A percentile compares a stretch with the other conserved stretches of the same genome.
Evolutionary conservation across 75 land plant genomes (phyloP).

Genomic region (Picea glauca): DNA sequence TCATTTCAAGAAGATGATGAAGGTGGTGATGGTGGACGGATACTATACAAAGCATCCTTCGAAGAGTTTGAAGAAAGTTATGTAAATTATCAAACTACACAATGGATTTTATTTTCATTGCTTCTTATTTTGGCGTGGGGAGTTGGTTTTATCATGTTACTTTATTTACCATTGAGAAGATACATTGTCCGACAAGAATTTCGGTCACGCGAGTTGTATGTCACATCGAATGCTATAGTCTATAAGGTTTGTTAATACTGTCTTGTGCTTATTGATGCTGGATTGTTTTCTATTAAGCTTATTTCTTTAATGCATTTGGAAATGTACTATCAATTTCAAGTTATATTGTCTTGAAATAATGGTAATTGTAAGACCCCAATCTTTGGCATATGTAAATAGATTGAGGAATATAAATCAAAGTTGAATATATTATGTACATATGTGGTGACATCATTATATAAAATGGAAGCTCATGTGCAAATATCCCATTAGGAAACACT

Average conservation of each 20-base stretch:
- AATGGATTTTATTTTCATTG: slow-evolving; percentile 72
- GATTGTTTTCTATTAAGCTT: not conserved
- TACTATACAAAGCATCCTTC: slow-evolving; percentile 71
- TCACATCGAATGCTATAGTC: slow-evolving; percentile 69
- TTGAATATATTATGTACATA: too few relatives aligned
- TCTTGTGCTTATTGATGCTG: not conserved
- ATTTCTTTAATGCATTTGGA: not conserved
- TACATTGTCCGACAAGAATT: slow-evolving; percentile 54
- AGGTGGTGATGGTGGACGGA: slow-evolving; percentile 31
- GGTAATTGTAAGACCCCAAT: slow-evolving; percentile 1
- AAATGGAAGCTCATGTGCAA: too few relatives aligned
- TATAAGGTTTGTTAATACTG: slow-evolving; percentile 57
- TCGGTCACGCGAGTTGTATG: slow-evolving; percentile 57
- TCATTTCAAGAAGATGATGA: slow-evolving; percentile 19
- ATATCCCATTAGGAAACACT: too few relatives aligned
- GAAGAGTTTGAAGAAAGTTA: slow-evolving; percentile 56
- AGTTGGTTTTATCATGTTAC: slow-evolving; percentile 67
- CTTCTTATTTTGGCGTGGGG: slow-evolving; percentile 74
- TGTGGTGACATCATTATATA: too few relatives aligned
- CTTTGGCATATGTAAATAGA: too few relatives aligned
- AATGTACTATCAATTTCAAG: not conserved
- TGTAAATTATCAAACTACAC: slow-evolving; percentile 62
- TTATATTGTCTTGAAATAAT: not conserved
- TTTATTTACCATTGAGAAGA: slow-evolving; percentile 65
- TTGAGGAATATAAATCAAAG: too few relatives aligned